These are phyloP conservation scores for Populus hybrid DNA, from an alignment of 441 rosid genomes.

Conservation along the genomic window DNA sequence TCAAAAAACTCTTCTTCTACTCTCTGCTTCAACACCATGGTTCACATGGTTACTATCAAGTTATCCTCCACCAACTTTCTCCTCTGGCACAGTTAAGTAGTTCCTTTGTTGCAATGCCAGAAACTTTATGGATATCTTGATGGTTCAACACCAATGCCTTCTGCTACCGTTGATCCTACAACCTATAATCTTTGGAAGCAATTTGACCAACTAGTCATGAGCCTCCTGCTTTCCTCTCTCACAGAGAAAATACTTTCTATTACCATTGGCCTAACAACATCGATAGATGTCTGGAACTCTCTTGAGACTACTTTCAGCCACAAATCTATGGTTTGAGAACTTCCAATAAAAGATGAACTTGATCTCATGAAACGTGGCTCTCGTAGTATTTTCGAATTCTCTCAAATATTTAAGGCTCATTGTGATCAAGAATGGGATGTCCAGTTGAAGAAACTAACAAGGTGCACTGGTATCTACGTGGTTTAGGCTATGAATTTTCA, in stretches of 20 bases:
- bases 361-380: no score
- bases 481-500: neutral
- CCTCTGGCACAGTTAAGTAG: neutral
- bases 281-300: neutral
- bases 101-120: neutral
- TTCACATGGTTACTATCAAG: neutral
- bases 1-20: neutral
- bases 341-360: no score
- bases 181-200: no score
- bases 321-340: no score
- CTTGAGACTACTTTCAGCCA: neutral
- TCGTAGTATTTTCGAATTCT: neutral
- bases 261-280: neutral
- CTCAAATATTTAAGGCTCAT: neutral
- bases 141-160: neutral
- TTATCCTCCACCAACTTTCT: neutral
- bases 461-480: neutral
- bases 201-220: neutral
- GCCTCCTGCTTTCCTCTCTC: neutral
- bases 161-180: neutral
- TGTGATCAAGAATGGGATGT: neutral
- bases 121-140: no score
- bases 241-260: neutral
- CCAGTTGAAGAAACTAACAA: no score
- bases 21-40: neutral